These are phyloP conservation scores for Litsea cubeba DNA, from an alignment of 164 flowering plant genomes.

Conservation along the genomic window DNA sequence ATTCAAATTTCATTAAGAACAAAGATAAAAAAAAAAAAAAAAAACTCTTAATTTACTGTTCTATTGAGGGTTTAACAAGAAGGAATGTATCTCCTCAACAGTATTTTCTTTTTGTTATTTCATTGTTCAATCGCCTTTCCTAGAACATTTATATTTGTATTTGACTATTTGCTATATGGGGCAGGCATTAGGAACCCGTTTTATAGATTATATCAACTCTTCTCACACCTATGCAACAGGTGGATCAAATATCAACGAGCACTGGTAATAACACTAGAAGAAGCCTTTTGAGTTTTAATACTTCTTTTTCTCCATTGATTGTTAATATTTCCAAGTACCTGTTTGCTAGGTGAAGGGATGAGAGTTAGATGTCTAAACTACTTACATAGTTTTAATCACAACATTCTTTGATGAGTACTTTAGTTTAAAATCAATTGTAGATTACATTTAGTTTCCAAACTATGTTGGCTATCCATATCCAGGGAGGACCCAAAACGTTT, in stretches of 20 bases:
- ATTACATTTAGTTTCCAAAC: not conserved
- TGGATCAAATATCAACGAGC: slow-evolving; percentile 77
- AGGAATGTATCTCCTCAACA: too few relatives aligned
- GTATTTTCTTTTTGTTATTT: too few relatives aligned
- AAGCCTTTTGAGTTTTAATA: not conserved
- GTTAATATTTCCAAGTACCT: too few relatives aligned
- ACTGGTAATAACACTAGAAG: slow-evolving; percentile 48
- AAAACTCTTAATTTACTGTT: too few relatives aligned
- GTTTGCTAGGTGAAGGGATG: too few relatives aligned
- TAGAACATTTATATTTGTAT: not conserved
- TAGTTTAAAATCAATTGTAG: too few relatives aligned
- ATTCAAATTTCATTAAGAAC: too few relatives aligned
- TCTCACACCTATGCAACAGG: slow-evolving; percentile 94
- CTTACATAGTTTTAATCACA: not conserved
- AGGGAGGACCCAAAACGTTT: slow-evolving; percentile 83
- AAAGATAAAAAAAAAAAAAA: too few relatives aligned
- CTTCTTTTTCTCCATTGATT: too few relatives aligned
- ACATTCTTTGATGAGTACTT: not conserved
- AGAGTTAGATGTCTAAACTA: not conserved
- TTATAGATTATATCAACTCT: slow-evolving; percentile 78
- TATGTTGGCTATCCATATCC: slow-evolving; percentile 6
- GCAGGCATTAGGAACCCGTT: slow-evolving; percentile 66
- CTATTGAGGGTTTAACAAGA: too few relatives aligned
- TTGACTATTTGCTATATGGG: not conserved
- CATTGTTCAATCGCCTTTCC: too few relatives aligned